Percentiles rank a stretch among this genome's conserved stretches.
phyloP scores from a whole-genome alignment of 805 yeast genomes.

The Isabelozyma pseudorhagii region DNA sequence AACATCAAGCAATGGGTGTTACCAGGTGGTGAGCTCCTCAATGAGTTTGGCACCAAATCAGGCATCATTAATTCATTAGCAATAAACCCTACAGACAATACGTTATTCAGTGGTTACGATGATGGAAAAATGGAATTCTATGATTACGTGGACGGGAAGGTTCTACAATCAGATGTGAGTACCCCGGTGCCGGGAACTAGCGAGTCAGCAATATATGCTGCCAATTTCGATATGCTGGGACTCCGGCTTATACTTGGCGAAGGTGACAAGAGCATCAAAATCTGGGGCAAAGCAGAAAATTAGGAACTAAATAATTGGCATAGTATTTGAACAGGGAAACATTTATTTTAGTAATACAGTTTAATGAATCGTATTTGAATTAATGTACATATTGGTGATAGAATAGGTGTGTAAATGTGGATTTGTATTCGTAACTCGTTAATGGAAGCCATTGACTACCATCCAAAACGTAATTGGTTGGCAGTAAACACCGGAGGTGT shows the following conservation, averaged over 20 bases:
- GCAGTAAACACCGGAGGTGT: conserved; percentile 96
- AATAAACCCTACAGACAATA: conserved; percentile 57
- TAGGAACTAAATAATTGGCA: too few relatives aligned
- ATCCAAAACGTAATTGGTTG: conserved; percentile 91
- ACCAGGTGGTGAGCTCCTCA: conserved; percentile 67
- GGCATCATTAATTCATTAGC: conserved; percentile 67
- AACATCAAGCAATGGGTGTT: conserved; percentile 74
- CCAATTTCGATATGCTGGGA: conserved; percentile 78
- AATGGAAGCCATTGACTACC: conserved; percentile 46
- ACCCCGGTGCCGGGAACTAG: conserved; percentile 67
- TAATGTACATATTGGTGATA: too few relatives aligned
- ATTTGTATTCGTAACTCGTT: not conserved
- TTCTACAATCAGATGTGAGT: conserved; percentile 53
- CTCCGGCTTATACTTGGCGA: conserved; percentile 80
- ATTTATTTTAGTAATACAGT: too few relatives aligned
- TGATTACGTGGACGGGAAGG: conserved; percentile 72
- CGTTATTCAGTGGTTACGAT: conserved; percentile 79
- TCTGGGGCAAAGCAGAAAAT: conserved; percentile 46
- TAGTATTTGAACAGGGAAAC: too few relatives aligned
- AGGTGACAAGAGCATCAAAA: conserved; percentile 80
- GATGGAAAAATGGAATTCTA: conserved; percentile 74
- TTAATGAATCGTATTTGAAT: too few relatives aligned
- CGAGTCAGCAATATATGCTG: conserved; percentile 65
- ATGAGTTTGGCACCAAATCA: conserved; percentile 51
- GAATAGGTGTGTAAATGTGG: conserved; percentile 5